Base-by-base conservation (phyloP, 345 rosid genomes). In the Isatis tinctoria region DNA sequence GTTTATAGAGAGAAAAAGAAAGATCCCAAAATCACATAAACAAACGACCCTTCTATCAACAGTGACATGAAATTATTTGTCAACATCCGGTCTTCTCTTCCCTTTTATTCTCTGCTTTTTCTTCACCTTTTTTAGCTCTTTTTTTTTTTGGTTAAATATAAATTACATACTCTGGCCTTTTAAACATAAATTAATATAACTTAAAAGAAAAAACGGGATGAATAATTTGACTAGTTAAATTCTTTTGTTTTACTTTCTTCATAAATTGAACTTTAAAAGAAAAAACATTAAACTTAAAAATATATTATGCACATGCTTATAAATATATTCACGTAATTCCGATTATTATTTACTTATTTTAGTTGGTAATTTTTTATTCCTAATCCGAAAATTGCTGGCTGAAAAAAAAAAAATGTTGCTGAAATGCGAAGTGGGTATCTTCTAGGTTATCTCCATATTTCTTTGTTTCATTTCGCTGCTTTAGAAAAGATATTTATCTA, bases 51-150 rank as follows among this genome's bases (percentile, higher is more conserved):
- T 92, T 72, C n/a, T 62, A 40, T 40, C 88, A 93, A 90, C 95
- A 91, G 87, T 87, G 91, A 89, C 97, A 87, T 85, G 89, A 91
- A 86, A 87, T 87, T 90, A 70, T 76, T 76, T 91, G 98, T 94
- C 98, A 88, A 94, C 90, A 87, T 89, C 93, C 89, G 91, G 97
- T 89, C 98, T 89, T 91, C 80, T 82, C 89, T 93, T 81, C 84
- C 57, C 86, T 93, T 93, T 93, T 87, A 84, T 88, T 85, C 85
- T 82, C 85, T 85, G 76, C 84, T 85, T 48, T 72, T 18, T 64
- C 66, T 32, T 56, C 35, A 17, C 41, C 40, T 49, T 35, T 39
- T 64, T 58, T 48, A 40, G 43, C 22, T 47, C 33, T 33, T 47
- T 43, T 44, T 1, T 13, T 32, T 43, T 54, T 74, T 35, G 0